Evolutionary conservation across 1,139 yeast genomes (phyloP).

Genomic region (Wickerhamiella infanticola): DNA sequence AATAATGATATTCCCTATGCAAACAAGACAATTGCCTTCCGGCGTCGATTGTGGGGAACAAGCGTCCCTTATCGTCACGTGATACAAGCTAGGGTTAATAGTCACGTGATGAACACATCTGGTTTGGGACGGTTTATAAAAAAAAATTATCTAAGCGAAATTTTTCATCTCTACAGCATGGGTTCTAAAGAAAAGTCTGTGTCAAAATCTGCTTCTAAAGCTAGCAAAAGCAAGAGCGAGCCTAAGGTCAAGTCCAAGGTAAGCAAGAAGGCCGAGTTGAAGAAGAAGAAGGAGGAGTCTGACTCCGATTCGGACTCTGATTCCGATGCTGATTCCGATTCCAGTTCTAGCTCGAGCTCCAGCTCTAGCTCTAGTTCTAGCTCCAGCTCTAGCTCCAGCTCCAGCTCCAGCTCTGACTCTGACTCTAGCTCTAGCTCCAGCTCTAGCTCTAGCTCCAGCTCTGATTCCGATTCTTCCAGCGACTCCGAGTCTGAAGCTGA

Average conservation of each 20-base stretch:
- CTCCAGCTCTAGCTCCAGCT: conserved; percentile 14
- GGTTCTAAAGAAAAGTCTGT: conserved; percentile 2
- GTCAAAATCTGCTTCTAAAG: conserved; percentile 6
- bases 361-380: conserved; percentile 17
- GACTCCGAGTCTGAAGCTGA: conserved; percentile 6
- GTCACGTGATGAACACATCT: too few relatives aligned
- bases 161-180: conserved; percentile 1
- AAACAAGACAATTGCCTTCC: too few relatives aligned
- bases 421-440: conserved; percentile 18
- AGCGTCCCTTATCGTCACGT: too few relatives aligned
- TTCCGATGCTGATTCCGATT: conserved; percentile 17
- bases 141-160: conserved; percentile 1
- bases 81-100: too few relatives aligned
- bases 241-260: conserved; percentile 19
- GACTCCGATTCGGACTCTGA: conserved; percentile 20
- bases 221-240: conserved; percentile 13
- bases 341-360: conserved; percentile 15
- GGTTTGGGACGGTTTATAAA: neutral
- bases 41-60: too few relatives aligned
- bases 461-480: conserved; percentile 22
- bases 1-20: too few relatives aligned
- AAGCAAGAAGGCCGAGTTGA: conserved; percentile 19
- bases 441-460: conserved; percentile 15
- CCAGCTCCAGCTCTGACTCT: conserved; percentile 23
- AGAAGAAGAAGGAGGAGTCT: conserved; percentile 17